Conservation (phyloP, 192 early-diverging fungal genomes). For the Entophlyctis luteolus region DNA sequence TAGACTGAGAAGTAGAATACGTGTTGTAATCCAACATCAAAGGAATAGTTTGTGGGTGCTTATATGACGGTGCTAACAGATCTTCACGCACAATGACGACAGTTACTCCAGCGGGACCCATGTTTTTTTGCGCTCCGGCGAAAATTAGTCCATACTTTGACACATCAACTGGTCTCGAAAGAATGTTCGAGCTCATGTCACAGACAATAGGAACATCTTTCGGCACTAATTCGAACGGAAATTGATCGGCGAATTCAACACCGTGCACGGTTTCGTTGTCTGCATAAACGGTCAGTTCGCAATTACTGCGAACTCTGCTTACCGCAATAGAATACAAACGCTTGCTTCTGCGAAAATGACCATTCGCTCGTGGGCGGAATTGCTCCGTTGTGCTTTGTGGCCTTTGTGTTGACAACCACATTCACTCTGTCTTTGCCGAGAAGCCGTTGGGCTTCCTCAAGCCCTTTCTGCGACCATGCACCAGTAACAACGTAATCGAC, state of each 20-base stretch:
- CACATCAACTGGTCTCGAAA: slow-evolving; percentile 66
- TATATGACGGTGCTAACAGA: slow-evolving; percentile 61
- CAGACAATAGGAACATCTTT: slow-evolving; percentile 73
- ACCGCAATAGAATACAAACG: slow-evolving; percentile 91
- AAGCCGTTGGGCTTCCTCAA: slow-evolving; percentile 70
- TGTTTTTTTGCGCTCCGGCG: slow-evolving; percentile 97
- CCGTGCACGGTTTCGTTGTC: slow-evolving; percentile 98
- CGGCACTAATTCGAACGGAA: slow-evolving; percentile 42
- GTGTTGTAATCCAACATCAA: slow-evolving; percentile 86
- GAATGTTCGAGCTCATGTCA: slow-evolving; percentile 61
- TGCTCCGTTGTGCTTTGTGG: slow-evolving; percentile 43
- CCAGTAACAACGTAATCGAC: slow-evolving; percentile 92
- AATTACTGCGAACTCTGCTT: no score
- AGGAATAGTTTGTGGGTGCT: slow-evolving; percentile 39
- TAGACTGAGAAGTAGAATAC: slow-evolving; percentile 71
- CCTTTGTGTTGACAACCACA: slow-evolving; percentile 68
- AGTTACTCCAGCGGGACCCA: slow-evolving; percentile 78
- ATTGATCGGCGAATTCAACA: slow-evolving; percentile 81
- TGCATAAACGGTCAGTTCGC: neutral
- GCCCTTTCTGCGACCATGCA: slow-evolving; percentile 83
- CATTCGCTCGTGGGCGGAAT: slow-evolving; percentile 61
- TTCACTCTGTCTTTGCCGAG: slow-evolving; percentile 74
- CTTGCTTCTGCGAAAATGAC: slow-evolving; percentile 67
- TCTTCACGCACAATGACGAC: slow-evolving; percentile 90
- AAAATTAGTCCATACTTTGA: slow-evolving; percentile 81